Evolutionary conservation across 495 filamentous ascomycete species (phyloP), one percentile per base, ranked within the genome.

Genomic region (Bathelium albidoporum): DNA sequence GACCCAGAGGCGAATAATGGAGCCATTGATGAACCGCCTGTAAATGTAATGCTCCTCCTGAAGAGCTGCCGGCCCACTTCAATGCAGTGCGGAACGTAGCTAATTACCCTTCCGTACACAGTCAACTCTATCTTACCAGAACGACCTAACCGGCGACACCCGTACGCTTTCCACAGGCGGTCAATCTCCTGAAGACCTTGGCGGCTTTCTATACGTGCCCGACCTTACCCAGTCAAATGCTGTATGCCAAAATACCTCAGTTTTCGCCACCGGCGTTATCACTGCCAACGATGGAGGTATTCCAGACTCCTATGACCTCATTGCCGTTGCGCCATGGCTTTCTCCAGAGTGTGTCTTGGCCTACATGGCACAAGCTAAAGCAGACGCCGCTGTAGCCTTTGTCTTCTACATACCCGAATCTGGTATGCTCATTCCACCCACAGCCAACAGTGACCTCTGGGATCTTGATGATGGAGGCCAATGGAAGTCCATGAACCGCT

Each of bases 291-390:
- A 81, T 64, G 72, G 78, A 59, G 83, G 94, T 69, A 81, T 96
- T 2, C 85, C 87, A 1, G 49, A 65, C 0, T 69, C 68, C 32
- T 81, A 81, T 62, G 78, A 83, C 2, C 80, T 86, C n/a, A 82
- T 96, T 44, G 92, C 85, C 22, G 74, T 96, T n/a, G 91, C 87
- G 10, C 93, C 93, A n/a, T 97, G 93, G 93, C 78, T 92, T 34
- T 86, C 78, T 49, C 75, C 73, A 1, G 73, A 82, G 24, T 97
- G 93, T 65, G 85, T 88, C 10, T 72, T 77, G 45, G 80, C 83
- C 34, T 96, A 88, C 70, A 73, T 97, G 31, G 71, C 76, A 12
- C 80, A 88, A 24, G 87, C 88, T 12, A 76, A 75, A 26, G 60
- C 71, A 4, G 83, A 82, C 32, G 79, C 81, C 16, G 74, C 84